Evolutionary conservation across 2,329 filamentous ascomycete species (phyloP).

Genomic region (Hymenotorrendiella dingleyae): DNA sequence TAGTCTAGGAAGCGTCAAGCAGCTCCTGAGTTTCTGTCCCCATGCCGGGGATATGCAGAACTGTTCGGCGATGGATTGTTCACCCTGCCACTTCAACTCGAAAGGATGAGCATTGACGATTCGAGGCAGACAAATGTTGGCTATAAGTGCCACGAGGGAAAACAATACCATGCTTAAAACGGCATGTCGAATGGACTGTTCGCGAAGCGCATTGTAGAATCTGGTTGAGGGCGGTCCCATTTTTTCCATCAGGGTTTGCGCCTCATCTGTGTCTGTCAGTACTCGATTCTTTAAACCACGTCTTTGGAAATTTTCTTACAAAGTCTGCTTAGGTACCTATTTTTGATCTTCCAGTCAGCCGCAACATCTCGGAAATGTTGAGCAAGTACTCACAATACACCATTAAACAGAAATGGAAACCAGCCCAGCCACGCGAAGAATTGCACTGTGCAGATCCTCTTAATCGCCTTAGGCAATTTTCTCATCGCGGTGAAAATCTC

Average conservation of each 20-base stretch:
- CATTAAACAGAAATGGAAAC: slow-evolving; percentile 33
- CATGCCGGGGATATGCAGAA: too few species aligned
- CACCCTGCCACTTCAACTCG: too few species aligned
- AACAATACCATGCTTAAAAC: slow-evolving; percentile 1
- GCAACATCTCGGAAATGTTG: too few species aligned
- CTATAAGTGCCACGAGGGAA: slow-evolving; percentile 1
- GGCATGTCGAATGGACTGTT: slow-evolving; percentile 4
- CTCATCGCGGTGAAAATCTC: too few species aligned
- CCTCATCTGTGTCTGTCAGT: background rate
- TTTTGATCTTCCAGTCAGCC: too few species aligned
- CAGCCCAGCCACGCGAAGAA: slow-evolving; percentile 32
- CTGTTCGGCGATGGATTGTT: too few species aligned
- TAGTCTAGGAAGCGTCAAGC: background rate
- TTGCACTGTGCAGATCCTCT: slow-evolving; percentile 23
- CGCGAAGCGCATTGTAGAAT: background rate
- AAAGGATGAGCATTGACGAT: too few species aligned
- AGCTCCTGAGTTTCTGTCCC: too few species aligned
- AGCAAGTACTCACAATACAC: too few species aligned
- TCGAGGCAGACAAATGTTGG: too few species aligned
- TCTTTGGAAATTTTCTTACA: background rate
- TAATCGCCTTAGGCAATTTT: slow-evolving; percentile 6
- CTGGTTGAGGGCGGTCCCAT: background rate
- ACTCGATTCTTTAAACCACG: background rate
- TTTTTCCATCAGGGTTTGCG: background rate
- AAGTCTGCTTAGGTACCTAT: background rate